phyloP scores from a whole-genome alignment of 1,284 basidiomycete species.

The Microbotryum lychnidis-dioicae region DNA sequence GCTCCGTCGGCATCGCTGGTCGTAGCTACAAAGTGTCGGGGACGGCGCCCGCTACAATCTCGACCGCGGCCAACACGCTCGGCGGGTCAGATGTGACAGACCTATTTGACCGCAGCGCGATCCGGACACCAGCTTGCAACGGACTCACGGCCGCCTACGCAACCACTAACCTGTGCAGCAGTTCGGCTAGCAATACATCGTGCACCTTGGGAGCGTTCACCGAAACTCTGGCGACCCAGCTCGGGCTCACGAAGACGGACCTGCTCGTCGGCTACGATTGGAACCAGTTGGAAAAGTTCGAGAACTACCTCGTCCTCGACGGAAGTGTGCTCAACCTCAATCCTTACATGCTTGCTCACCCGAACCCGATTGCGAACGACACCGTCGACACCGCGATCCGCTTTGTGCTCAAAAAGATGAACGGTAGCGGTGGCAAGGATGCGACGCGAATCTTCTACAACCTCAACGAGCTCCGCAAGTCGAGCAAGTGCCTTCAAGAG shows the following conservation, averaged over 20 bases:
- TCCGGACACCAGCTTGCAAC: slow-evolving; percentile 53
- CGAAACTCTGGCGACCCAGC: slow-evolving; percentile 37
- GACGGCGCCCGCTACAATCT: slow-evolving; percentile 51
- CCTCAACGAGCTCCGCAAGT: slow-evolving; percentile 54
- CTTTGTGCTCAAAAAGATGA: slow-evolving; percentile 49
- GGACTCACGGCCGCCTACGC: slow-evolving; percentile 59
- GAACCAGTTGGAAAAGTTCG: slow-evolving; percentile 62
- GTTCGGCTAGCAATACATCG: slow-evolving; percentile 40
- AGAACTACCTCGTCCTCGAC: slow-evolving; percentile 77
- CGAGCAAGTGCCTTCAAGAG: slow-evolving; percentile 68
- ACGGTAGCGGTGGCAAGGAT: slow-evolving; percentile 62
- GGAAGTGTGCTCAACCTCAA: slow-evolving; percentile 88
- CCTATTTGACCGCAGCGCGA: slow-evolving; percentile 54
- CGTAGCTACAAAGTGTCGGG: slow-evolving; percentile 65
- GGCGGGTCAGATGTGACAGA: slow-evolving; percentile 82
- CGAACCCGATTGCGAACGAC: slow-evolving; percentile 60
- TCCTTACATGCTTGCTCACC: slow-evolving; percentile 73
- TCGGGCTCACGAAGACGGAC: slow-evolving; percentile 58
- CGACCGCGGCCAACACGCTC: slow-evolving; percentile 47
- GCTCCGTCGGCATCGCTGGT: slow-evolving; percentile 69
- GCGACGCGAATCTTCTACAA: slow-evolving; percentile 77
- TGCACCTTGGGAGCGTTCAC: slow-evolving; percentile 48
- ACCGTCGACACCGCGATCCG: slow-evolving; percentile 76
- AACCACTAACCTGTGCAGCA: slow-evolving; percentile 60
- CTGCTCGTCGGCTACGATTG: slow-evolving; percentile 76